These are phyloP conservation scores for Grosmannia penicillata DNA, from an alignment of 2,329 filamentous ascomycete species.

Conservation along the genomic window DNA sequence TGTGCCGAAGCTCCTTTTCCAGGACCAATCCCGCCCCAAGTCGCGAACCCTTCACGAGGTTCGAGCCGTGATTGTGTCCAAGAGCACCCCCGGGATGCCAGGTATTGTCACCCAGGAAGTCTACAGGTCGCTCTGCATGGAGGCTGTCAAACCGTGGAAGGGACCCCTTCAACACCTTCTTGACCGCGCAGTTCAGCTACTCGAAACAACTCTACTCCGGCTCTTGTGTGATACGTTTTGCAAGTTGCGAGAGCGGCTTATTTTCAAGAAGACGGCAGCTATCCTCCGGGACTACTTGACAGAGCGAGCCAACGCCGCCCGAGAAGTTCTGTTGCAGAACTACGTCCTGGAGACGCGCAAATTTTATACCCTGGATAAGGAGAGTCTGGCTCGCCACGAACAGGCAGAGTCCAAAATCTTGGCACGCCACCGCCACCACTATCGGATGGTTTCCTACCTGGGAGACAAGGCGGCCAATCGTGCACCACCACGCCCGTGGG, in stretches of 20 bases:
- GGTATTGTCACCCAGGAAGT: slow-evolving; percentile 44
- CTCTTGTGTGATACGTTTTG: slow-evolving; percentile 34
- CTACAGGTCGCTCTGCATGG: slow-evolving; percentile 39
- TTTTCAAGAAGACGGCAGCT: slow-evolving; percentile 32
- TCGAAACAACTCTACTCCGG: slow-evolving; percentile 28
- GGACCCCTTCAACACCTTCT: slow-evolving; percentile 34
- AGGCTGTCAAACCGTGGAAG: slow-evolving; percentile 45
- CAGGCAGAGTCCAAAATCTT: slow-evolving; percentile 29
- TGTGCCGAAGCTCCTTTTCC: no score
- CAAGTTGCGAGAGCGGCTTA: slow-evolving; percentile 27
- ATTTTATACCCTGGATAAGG: slow-evolving; percentile 42
- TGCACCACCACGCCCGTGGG: slow-evolving; percentile 22
- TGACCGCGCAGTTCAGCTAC: slow-evolving; percentile 28
- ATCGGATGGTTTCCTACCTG: slow-evolving; percentile 29
- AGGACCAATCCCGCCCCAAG: not conserved
- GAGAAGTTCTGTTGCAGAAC: slow-evolving; percentile 24
- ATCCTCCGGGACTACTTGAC: slow-evolving; percentile 30
- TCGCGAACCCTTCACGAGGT: slow-evolving; percentile 32
- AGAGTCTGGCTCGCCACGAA: slow-evolving; percentile 29
- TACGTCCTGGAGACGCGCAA: slow-evolving; percentile 38
- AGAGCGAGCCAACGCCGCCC: slow-evolving; percentile 20
- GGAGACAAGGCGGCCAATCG: slow-evolving; percentile 15
- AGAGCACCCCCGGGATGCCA: slow-evolving; percentile 41
- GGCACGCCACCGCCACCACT: slow-evolving; percentile 30
- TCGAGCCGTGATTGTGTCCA: slow-evolving; percentile 35